phyloP scores from a whole-genome alignment of 441 rosid species.

The Viola pubescens region DNA sequence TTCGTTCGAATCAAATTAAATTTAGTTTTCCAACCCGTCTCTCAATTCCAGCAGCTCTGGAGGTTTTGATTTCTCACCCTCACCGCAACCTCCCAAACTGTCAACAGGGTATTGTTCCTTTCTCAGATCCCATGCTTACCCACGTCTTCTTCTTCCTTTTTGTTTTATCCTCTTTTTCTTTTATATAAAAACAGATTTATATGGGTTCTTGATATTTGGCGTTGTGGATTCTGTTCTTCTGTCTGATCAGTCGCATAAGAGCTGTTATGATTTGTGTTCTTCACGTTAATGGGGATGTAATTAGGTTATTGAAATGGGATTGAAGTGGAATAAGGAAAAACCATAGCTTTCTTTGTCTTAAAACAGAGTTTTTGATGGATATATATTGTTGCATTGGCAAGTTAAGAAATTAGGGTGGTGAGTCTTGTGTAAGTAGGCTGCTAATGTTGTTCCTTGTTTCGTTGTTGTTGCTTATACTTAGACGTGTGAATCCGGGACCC shows the following conservation, averaged over 20 bases:
- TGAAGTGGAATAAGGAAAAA: not conserved
- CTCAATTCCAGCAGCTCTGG: not conserved
- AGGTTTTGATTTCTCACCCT: not conserved
- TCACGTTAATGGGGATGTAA: not conserved
- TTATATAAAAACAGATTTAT: not conserved
- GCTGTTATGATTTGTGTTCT: not conserved
- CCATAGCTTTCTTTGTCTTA: not conserved
- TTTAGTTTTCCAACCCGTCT: not conserved
- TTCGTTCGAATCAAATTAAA: not conserved
- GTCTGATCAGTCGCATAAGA: no score
- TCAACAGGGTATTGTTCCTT: constrained; percentile 10
- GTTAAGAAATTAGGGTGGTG: not conserved
- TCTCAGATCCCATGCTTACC: constrained; percentile 4
- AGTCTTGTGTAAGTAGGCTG: not conserved
- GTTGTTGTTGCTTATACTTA: constrained; percentile 4
- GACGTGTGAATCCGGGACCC: constrained; percentile 16
- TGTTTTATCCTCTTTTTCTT: not conserved
- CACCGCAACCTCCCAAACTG: constrained; percentile 2
- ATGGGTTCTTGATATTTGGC: not conserved
- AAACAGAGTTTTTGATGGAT: not conserved
- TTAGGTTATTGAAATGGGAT: not conserved
- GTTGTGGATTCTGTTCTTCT: not conserved
- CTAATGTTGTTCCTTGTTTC: constrained; percentile 9
- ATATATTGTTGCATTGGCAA: not conserved
- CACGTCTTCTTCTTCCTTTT: no score